Percentiles rank a stretch among this genome's conserved stretches.
Evolutionary conservation across 129 eudicot genomes (phyloP).

Genomic region (Smallanthus sonchifolius): DNA sequence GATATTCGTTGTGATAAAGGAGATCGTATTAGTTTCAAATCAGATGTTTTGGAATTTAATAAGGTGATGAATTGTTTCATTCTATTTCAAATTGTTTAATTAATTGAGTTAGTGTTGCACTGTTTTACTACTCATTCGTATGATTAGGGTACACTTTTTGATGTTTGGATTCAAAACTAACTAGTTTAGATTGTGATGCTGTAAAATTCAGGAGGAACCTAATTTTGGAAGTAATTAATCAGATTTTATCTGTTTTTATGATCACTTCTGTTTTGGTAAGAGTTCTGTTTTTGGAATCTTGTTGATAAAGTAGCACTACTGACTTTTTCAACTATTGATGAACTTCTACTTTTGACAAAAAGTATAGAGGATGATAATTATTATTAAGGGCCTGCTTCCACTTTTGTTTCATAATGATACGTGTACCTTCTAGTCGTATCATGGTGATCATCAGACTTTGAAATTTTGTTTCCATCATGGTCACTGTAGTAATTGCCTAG

Average conservation of each 20-base stretch:
- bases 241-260: neutral
- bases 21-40: constrained; percentile 75
- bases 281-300: constrained; percentile 12
- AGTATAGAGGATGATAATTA: neutral
- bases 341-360: constrained; percentile 8
- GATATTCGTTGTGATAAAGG: constrained; percentile 88
- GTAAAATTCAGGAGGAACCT: neutral
- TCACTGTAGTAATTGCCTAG: neutral
- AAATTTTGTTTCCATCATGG: neutral
- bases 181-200: neutral
- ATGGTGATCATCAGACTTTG: neutral
- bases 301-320: constrained; percentile 19
- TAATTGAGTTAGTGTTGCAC: constrained; percentile 6
- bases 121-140: neutral
- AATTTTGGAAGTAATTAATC: constrained; percentile 11
- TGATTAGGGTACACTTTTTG: neutral
- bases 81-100: neutral
- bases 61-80: constrained; percentile 35
- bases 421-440: neutral
- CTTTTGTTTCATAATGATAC: constrained; percentile 2
- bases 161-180: neutral
- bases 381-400: neutral
- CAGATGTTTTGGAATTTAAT: constrained; percentile 78
- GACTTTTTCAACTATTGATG: constrained; percentile 17
- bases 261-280: constrained; percentile 3